Evolutionary conservation across 2,329 filamentous ascomycete species (phyloP), one percentile per base, ranked within the genome.

Genomic region (Coniochaeta sp.): DNA sequence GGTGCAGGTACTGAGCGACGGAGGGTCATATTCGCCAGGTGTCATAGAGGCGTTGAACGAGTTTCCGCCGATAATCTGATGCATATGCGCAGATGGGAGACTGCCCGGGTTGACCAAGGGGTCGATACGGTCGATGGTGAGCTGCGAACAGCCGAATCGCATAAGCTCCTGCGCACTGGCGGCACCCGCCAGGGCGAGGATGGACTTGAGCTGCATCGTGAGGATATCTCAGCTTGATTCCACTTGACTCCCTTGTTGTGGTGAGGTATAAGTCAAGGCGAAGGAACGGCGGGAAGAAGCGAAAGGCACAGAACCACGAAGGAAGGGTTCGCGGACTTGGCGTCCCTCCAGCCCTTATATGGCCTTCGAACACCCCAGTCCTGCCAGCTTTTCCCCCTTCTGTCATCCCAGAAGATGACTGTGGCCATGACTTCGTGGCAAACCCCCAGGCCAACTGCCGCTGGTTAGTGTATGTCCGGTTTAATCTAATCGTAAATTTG

Each of bases 31-130:
- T 4, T 49, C 45, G 22, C 47, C 53, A 10, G 57, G 56, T 27
- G 58, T 55, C 68, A 71, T 70, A 14, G 63, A 61, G 1, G 61
- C 60, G 52, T 70, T 70, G 64, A 71, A 71, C 3, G 67, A 65
- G 57, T 71, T 67, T 13, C 67, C 68, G 38, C 68, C 67, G 12
- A 69, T 64, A 27, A 70, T 61, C 56, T 70, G 68, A 51, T 71
- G 68, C 35, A 68, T 60, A 58, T 71, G 68, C 5, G 65, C 58
- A 13, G 65, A 67, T 9, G 65, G 66, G 22, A 61, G 60, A 38
- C 55, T 50, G 26, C 68, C 68, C n/a, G 67, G 67, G 51, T 70
- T 66, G 28, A 71, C 67, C 20, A 64, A 52, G 14, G 58, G 58
- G 51, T 61, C 59, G 42, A 60, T 55, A 22, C 59, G 55, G 49